phyloP scores from a whole-genome alignment of 306 rosid species.

The Sicyos edulis region DNA sequence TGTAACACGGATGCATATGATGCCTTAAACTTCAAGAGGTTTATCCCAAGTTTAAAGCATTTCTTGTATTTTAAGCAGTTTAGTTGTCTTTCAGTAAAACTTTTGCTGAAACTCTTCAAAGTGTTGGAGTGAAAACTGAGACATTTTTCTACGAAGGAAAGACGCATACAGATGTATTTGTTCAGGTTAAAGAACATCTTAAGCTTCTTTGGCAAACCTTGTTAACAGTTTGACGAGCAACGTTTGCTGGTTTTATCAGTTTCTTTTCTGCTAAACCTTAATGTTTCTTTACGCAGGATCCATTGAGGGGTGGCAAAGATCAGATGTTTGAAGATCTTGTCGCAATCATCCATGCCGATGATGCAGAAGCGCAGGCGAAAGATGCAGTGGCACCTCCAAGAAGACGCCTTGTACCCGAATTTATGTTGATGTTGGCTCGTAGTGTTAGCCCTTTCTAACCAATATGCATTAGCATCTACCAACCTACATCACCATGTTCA shows the following conservation, averaged over 20 bases:
- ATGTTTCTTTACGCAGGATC: conserved; percentile 47
- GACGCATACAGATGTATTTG: conserved; percentile 94
- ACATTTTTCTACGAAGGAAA: conserved; percentile 70
- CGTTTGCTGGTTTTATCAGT: neutral
- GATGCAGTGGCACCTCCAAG: conserved; percentile 72
- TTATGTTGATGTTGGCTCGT: conserved; percentile 79
- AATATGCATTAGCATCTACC: neutral
- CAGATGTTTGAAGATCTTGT: conserved; percentile 77
- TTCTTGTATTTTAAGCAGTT: neutral
- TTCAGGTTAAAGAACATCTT: conserved; percentile 51
- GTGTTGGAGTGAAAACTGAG: conserved; percentile 65
- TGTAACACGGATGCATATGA: neutral
- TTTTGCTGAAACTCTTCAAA: conserved; percentile 72
- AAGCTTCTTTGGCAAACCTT: neutral
- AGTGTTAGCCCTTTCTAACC: conserved; percentile 73
- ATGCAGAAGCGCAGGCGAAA: conserved; percentile 62
- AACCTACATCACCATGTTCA: neutral
- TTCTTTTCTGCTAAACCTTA: neutral
- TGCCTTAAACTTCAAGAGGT: neutral
- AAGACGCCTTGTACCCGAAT: conserved; percentile 93
- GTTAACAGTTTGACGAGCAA: neutral
- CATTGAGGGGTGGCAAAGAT: conserved; percentile 90
- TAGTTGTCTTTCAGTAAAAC: conserved; percentile 34
- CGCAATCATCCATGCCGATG: conserved; percentile 60
- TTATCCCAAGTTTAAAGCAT: conserved; percentile 1